Conservation (phyloP, 257 asterid genomes). For the Schizonepeta tenuifolia region DNA sequence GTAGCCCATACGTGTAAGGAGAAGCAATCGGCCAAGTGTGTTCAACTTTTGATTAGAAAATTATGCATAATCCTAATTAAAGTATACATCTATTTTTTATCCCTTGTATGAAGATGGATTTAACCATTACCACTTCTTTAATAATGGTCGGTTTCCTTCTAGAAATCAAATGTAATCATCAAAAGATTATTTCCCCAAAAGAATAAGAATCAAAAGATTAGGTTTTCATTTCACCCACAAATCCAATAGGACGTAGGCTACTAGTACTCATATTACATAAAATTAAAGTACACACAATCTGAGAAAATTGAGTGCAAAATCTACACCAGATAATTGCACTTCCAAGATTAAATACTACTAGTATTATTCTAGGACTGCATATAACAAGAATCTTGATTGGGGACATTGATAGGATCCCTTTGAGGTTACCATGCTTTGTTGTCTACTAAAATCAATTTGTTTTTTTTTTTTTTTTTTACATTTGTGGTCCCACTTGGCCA, state of each 20-base stretch:
- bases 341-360: slow-evolving; percentile 18
- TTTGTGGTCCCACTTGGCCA: slow-evolving; percentile 52
- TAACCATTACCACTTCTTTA: slow-evolving; percentile 43
- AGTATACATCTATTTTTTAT: slow-evolving; percentile 27
- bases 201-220: slow-evolving; percentile 29
- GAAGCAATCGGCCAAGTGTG: slow-evolving; percentile 29
- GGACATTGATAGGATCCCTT: slow-evolving; percentile 50
- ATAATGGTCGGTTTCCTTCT: slow-evolving; percentile 63
- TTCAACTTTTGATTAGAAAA: slow-evolving; percentile 35
- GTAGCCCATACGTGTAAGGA: slow-evolving; percentile 24
- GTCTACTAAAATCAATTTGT: slow-evolving; percentile 46
- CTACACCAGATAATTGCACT: slow-evolving; percentile 56
- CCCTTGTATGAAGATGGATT: slow-evolving; percentile 21
- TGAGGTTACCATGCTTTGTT: slow-evolving; percentile 63
- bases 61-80: slow-evolving; percentile 15
- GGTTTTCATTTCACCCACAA: slow-evolving; percentile 51
- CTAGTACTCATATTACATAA: slow-evolving; percentile 32
- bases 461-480: slow-evolving; percentile 33
- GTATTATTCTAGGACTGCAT: slow-evolving; percentile 34
- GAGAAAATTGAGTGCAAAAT: slow-evolving; percentile 51
- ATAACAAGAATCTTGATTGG: slow-evolving; percentile 52
- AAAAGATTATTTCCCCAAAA: not conserved
- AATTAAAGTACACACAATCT: slow-evolving; percentile 44
- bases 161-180: slow-evolving; percentile 44
- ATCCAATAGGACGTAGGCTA: slow-evolving; percentile 39